A percentile compares a stretch with the other conserved stretches of the same genome.
phyloP scores from a whole-genome alignment of 129 eudicot species.

The Apium graveolens region DNA sequence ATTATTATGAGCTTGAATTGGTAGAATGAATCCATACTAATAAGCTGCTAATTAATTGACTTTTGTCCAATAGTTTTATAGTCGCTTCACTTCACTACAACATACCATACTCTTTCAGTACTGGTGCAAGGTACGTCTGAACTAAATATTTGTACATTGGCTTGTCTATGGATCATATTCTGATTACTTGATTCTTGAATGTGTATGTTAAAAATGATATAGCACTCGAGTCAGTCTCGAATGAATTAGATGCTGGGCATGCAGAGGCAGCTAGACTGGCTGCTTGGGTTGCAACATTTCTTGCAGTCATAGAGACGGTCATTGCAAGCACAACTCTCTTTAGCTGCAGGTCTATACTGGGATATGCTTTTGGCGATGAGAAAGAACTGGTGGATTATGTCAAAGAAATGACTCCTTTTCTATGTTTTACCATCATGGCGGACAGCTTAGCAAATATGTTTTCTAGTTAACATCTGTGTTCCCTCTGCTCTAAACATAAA shows the following conservation, averaged over 20 bases:
- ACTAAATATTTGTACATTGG: not conserved
- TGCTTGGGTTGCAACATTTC: conserved; percentile 24
- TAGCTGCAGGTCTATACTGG: conserved; percentile 22
- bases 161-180: not conserved
- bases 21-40: not conserved
- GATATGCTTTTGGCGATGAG: conserved; percentile 31
- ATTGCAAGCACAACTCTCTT: conserved; percentile 16
- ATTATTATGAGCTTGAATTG: not conserved
- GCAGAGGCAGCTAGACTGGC: conserved; percentile 27
- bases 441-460: conserved; percentile 26
- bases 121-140: conserved; percentile 31
- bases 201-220: not conserved
- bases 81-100: conserved; percentile 25
- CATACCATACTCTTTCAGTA: conserved; percentile 35
- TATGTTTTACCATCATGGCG: conserved; percentile 22
- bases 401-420: conserved; percentile 24
- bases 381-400: conserved; percentile 31
- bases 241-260: conserved; percentile 42
- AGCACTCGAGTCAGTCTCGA: conserved; percentile 40
- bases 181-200: not conserved
- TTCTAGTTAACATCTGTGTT: conserved; percentile 22
- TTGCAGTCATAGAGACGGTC: conserved; percentile 24
- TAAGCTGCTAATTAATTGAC: not conserved
- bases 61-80: conserved; percentile 14
- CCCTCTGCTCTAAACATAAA: not conserved